These are phyloP conservation scores for Colletotrichum sidae DNA, from an alignment of 2,329 filamentous ascomycete species.

Conservation along the genomic window DNA sequence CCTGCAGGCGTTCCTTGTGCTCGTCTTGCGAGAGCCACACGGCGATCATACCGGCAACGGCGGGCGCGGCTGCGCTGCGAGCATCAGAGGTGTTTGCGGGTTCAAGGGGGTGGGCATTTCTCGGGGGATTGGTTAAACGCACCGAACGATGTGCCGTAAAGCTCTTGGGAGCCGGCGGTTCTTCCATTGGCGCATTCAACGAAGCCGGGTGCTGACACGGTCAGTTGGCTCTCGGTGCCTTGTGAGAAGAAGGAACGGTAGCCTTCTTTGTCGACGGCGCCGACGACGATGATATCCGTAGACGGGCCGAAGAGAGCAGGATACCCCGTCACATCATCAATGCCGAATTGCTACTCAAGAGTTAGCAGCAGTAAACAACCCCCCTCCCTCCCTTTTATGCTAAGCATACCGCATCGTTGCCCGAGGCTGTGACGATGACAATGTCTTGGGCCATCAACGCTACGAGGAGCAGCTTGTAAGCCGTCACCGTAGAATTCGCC, in stretches of 20 bases:
- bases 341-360: not conserved
- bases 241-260: conserved; percentile 10
- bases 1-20: conserved; percentile 2
- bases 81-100: not conserved
- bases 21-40: conserved; percentile 26
- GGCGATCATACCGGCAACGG: conserved; percentile 23
- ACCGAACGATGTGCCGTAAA: conserved; percentile 18
- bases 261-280: conserved; percentile 11
- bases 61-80: not conserved
- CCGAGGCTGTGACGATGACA: conserved; percentile 14
- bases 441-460: conserved; percentile 22
- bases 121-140: not conserved
- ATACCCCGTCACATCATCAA: not conserved
- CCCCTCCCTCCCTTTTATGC: not conserved
- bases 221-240: conserved; percentile 14
- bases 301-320: conserved; percentile 15
- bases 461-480: conserved; percentile 8
- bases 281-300: conserved; percentile 26
- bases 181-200: not conserved
- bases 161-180: not conserved
- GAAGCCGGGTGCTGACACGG: conserved; percentile 9
- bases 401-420: conserved; percentile 11
- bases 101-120: not conserved
- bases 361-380: not conserved
- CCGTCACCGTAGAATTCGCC: not conserved